phyloP scores from a whole-genome alignment of 495 filamentous ascomycete genomes.

The Hypoxylon perforatum region DNA sequence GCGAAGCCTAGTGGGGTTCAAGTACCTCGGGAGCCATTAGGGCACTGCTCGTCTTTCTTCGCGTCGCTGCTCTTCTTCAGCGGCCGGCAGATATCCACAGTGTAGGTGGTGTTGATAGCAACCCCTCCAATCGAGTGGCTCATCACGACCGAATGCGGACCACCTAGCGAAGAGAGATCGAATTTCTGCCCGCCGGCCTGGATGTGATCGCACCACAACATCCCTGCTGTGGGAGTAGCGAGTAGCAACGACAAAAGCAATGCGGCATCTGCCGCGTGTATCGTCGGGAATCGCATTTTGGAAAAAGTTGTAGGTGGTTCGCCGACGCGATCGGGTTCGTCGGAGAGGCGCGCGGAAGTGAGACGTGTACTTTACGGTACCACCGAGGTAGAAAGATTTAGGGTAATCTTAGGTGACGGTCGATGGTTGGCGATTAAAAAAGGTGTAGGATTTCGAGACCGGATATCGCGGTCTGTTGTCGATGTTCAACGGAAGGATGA shows the following conservation, averaged over 20 bases:
- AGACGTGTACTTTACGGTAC: too few species aligned
- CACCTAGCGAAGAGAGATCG: constrained; percentile 72
- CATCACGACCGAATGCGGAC: constrained; percentile 79
- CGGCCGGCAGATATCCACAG: constrained; percentile 82
- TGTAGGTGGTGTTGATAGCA: constrained; percentile 80
- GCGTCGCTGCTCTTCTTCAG: constrained; percentile 65
- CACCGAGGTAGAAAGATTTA: too few species aligned
- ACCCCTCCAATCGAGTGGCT: constrained; percentile 58
- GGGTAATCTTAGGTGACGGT: too few species aligned
- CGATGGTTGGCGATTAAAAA: too few species aligned
- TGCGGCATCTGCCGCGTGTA: constrained; percentile 43
- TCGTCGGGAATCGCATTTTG: constrained; percentile 42
- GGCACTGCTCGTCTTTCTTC: constrained; percentile 64
- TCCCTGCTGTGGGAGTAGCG: constrained; percentile 58
- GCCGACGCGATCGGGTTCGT: constrained; percentile 24
- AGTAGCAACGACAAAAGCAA: constrained; percentile 56
- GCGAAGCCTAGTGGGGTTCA: background rate
- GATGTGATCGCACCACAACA: constrained; percentile 73
- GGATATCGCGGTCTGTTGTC: background rate
- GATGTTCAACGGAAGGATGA: constrained; percentile 10
- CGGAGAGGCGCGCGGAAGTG: constrained; percentile 12
- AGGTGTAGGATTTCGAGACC: constrained; percentile 9
- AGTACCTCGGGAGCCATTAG: constrained; percentile 70
- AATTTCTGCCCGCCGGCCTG: constrained; percentile 67
- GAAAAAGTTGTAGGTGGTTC: background rate